A percentile compares a stretch with the other conserved stretches of the same genome.
These are phyloP conservation scores for Furculomyces boomerangus DNA, from an alignment of 371 early-diverging fungal species.

Conservation along the genomic window DNA sequence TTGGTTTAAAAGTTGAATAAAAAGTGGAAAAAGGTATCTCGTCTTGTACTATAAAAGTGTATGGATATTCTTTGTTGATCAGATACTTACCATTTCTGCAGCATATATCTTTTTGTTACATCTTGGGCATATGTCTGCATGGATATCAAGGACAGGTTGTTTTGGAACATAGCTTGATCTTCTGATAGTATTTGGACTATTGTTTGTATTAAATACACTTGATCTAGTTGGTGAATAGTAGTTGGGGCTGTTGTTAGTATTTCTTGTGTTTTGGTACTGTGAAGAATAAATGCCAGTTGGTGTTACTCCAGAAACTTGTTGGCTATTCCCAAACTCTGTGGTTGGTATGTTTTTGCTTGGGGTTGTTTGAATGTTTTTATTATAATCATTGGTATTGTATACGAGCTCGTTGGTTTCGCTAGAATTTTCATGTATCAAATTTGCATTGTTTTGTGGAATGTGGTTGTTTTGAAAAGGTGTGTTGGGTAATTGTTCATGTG, in stretches of 20 bases:
- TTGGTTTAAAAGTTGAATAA: not conserved
- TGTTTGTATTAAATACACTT: slow-evolving; percentile 1
- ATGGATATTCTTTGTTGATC: no score
- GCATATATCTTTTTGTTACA: slow-evolving; percentile 20
- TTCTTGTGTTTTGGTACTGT: slow-evolving; percentile 2
- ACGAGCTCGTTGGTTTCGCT: no score
- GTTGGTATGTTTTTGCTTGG: no score
- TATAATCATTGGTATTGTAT: no score
- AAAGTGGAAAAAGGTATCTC: not conserved
- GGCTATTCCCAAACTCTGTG: no score
- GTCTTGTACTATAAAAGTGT: not conserved
- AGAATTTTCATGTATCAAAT: no score
- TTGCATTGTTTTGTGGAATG: no score
- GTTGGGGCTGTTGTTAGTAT: slow-evolving; percentile 14
- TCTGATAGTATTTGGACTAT: not conserved
- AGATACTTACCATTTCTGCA: slow-evolving; percentile 15
- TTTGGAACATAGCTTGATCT: slow-evolving; percentile 10
- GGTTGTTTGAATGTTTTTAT: no score
- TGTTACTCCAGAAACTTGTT: no score
- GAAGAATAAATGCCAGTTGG: not conserved
- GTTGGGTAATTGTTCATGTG: no score
- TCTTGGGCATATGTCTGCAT: slow-evolving; percentile 22
- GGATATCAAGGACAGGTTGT: slow-evolving; percentile 6
- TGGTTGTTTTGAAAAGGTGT: no score
- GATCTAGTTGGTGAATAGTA: slow-evolving; percentile 3